These are phyloP conservation scores for Colletotrichum musae DNA, from an alignment of 2,329 filamentous ascomycete genomes.

Conservation along the genomic window DNA sequence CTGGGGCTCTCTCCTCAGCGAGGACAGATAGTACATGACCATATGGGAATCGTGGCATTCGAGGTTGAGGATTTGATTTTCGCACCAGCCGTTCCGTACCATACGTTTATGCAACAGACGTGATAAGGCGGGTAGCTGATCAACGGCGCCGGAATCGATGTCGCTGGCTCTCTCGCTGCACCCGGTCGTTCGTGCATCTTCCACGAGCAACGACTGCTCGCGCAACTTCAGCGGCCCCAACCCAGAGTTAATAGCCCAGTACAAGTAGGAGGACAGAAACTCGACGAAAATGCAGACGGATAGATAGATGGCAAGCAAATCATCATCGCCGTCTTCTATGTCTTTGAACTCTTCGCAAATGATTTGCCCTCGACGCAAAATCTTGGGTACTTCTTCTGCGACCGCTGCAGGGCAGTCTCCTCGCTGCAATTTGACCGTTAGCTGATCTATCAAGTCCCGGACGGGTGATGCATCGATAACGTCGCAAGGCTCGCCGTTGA, in stretches of 20 bases:
- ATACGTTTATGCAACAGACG: neutral
- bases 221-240: neutral
- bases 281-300: constrained; percentile 2
- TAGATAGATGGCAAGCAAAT: neutral
- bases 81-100: neutral
- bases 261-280: neutral
- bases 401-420: neutral
- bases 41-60: neutral
- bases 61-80: neutral
- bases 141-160: too few species aligned
- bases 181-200: neutral
- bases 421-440: neutral
- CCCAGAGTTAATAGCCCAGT: neutral
- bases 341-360: neutral
- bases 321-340: neutral
- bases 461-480: neutral
- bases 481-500: neutral
- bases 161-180: too few species aligned
- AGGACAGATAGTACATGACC: constrained; percentile 1
- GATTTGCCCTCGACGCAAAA: neutral
- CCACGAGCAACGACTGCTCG: neutral
- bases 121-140: neutral
- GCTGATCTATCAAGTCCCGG: neutral
- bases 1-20: neutral
- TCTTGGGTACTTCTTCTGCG: neutral